Conservation (phyloP, 1,284 basidiomycete genomes). For the Marasmius sp. region DNA sequence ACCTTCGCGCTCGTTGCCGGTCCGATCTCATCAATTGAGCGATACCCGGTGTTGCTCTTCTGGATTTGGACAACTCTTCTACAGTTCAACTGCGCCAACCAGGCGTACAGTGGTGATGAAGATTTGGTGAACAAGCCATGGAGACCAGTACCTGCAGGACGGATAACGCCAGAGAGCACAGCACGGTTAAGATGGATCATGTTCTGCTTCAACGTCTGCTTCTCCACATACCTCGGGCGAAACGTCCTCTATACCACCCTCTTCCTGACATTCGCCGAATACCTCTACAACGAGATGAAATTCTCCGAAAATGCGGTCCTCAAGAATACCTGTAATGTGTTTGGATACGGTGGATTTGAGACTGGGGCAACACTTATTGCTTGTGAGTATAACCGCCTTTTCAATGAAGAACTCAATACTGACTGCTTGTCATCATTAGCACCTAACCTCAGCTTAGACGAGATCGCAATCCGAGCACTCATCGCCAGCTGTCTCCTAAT, state of each 20-base stretch:
- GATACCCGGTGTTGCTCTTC: not conserved
- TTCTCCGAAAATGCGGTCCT: slow-evolving; percentile 21
- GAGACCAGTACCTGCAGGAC: slow-evolving; percentile 33
- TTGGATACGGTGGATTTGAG: slow-evolving; percentile 32
- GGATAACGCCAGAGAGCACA: slow-evolving; percentile 21
- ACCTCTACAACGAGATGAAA: slow-evolving; percentile 27
- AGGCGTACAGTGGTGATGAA: slow-evolving; percentile 28
- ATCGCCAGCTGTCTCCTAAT: slow-evolving; percentile 25
- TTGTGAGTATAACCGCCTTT: slow-evolving; percentile 18
- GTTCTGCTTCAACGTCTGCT: slow-evolving; percentile 23
- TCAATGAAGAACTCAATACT: not conserved
- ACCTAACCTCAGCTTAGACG: slow-evolving; percentile 13
- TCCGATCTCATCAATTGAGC: not conserved
- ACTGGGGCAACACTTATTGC: slow-evolving; percentile 30
- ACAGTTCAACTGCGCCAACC: slow-evolving; percentile 42
- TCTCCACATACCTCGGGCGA: slow-evolving; percentile 21
- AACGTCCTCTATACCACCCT: slow-evolving; percentile 19
- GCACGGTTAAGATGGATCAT: slow-evolving; percentile 28
- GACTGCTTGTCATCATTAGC: not conserved
- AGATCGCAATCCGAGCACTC: slow-evolving; percentile 20
- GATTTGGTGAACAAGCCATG: slow-evolving; percentile 34
- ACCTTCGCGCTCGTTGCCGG: not conserved
- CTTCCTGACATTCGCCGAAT: slow-evolving; percentile 14
- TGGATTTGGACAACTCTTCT: slow-evolving; percentile 49
- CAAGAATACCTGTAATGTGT: slow-evolving; percentile 28